These are phyloP conservation scores for Leccinum subgranulosum DNA, from an alignment of 768 basidiomycete genomes.

Conservation along the genomic window DNA sequence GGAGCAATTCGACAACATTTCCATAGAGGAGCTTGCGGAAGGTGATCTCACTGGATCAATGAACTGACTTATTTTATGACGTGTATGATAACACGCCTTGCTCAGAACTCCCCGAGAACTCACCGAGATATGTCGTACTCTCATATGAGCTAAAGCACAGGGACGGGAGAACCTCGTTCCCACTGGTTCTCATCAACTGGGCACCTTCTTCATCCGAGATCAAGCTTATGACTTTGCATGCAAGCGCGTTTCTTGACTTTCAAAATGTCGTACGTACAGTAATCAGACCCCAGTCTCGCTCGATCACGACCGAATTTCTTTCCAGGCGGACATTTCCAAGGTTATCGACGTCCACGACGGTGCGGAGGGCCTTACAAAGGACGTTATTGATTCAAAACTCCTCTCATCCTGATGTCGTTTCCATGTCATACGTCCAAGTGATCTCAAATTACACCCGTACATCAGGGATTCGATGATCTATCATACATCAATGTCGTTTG, in stretches of 20 bases:
- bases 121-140: slow-evolving; percentile 81
- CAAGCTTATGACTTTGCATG: slow-evolving; percentile 74
- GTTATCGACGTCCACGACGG: slow-evolving; percentile 82
- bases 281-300: not conserved
- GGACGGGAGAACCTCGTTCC: slow-evolving; percentile 84
- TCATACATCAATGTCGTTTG: not conserved
- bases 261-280: slow-evolving; percentile 61
- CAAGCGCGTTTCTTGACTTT: slow-evolving; percentile 77
- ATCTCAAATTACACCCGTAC: not conserved
- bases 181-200: slow-evolving; percentile 88
- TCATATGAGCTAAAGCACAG: slow-evolving; percentile 77
- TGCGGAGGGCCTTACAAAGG: slow-evolving; percentile 74
- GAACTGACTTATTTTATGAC: not conserved
- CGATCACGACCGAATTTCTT: not conserved
- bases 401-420: slow-evolving; percentile 12
- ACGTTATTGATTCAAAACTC: slow-evolving; percentile 63
- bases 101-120: slow-evolving; percentile 81
- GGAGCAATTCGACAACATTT: slow-evolving; percentile 72
- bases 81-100: not conserved
- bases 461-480: not conserved
- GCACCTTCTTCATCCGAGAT: slow-evolving; percentile 75
- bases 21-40: slow-evolving; percentile 83
- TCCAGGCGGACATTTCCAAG: slow-evolving; percentile 72
- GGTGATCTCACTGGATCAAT: slow-evolving; percentile 42
- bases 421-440: not conserved